These are phyloP conservation scores for Saccharomycopsis hybrid DNA, from an alignment of 1,139 yeast species.

Conservation along the genomic window DNA sequence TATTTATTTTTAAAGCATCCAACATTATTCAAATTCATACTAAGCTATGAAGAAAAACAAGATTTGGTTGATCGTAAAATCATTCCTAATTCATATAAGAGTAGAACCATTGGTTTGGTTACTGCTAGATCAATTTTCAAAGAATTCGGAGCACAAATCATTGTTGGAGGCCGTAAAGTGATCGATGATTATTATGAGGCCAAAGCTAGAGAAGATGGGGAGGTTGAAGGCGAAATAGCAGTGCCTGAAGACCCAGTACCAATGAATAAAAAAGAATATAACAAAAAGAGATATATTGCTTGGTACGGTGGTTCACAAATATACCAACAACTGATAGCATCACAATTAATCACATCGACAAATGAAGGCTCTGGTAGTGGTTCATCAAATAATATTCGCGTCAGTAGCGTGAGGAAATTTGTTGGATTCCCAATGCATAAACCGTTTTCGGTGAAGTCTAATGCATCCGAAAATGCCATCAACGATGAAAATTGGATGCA, in stretches of 20 bases:
- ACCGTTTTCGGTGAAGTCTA: slow-evolving; percentile 42
- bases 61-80: slow-evolving; percentile 76
- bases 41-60: slow-evolving; percentile 74
- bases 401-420: slow-evolving; percentile 32
- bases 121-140: slow-evolving; percentile 86
- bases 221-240: slow-evolving; percentile 69
- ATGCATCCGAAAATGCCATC: slow-evolving; percentile 8
- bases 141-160: slow-evolving; percentile 86
- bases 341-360: slow-evolving; percentile 10
- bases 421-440: slow-evolving; percentile 52
- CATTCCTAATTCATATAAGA: slow-evolving; percentile 87
- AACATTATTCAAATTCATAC: slow-evolving; percentile 60
- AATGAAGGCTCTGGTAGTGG: slow-evolving; percentile 4
- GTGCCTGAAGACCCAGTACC: slow-evolving; percentile 51
- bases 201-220: slow-evolving; percentile 59
- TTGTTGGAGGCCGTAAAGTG: slow-evolving; percentile 74
- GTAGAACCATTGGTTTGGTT: slow-evolving; percentile 82
- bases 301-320: slow-evolving; percentile 29
- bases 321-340: slow-evolving; percentile 27
- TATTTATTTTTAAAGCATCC: slow-evolving; percentile 79
- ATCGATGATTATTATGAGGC: slow-evolving; percentile 87
- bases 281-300: slow-evolving; percentile 28
- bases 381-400: not conserved
- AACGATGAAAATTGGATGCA: slow-evolving; percentile 19
- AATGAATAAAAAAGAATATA: slow-evolving; percentile 33